Evolutionary conservation across 1,139 yeast genomes (phyloP).

Genomic region (Kurtzmaniella quercitrusa): DNA sequence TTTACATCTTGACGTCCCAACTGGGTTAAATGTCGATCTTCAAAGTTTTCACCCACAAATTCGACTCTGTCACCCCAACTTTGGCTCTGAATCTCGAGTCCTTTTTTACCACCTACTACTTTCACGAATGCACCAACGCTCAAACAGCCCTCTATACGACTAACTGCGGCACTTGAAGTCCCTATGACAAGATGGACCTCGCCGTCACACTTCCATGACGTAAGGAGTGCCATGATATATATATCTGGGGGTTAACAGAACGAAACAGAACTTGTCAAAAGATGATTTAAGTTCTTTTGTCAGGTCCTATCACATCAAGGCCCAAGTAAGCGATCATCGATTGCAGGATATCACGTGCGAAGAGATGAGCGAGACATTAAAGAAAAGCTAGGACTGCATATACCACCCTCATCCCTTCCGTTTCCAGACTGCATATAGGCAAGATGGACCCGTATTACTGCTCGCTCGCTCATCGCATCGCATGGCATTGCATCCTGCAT

Average conservation of each 20-base stretch:
- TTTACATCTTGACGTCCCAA: constrained; percentile 65
- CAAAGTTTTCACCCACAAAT: constrained; percentile 32
- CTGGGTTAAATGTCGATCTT: constrained; percentile 32
- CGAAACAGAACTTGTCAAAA: too few species aligned
- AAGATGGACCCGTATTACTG: too few species aligned
- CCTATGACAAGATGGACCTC: constrained; percentile 67
- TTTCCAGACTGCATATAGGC: too few species aligned
- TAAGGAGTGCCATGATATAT: constrained; percentile 34
- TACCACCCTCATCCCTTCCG: too few species aligned
- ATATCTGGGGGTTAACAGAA: neutral
- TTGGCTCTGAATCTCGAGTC: constrained; percentile 7
- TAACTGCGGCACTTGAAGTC: constrained; percentile 44
- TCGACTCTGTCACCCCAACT: constrained; percentile 17
- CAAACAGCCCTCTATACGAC: constrained; percentile 46
- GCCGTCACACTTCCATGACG: constrained; percentile 47
- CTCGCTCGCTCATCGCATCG: too few species aligned
- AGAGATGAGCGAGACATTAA: constrained; percentile 1
- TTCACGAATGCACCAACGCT: constrained; percentile 48
- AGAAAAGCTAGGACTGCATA: too few species aligned
- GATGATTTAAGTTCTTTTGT: constrained; percentile 6
- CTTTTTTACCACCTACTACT: neutral
- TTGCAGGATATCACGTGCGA: constrained; percentile 20
- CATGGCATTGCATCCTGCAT: too few species aligned
- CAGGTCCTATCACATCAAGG: constrained; percentile 1
- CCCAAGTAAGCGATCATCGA: constrained; percentile 7